Evolutionary conservation across 2,329 filamentous ascomycete genomes (phyloP).

Genomic region (Alternaria gaisen): DNA sequence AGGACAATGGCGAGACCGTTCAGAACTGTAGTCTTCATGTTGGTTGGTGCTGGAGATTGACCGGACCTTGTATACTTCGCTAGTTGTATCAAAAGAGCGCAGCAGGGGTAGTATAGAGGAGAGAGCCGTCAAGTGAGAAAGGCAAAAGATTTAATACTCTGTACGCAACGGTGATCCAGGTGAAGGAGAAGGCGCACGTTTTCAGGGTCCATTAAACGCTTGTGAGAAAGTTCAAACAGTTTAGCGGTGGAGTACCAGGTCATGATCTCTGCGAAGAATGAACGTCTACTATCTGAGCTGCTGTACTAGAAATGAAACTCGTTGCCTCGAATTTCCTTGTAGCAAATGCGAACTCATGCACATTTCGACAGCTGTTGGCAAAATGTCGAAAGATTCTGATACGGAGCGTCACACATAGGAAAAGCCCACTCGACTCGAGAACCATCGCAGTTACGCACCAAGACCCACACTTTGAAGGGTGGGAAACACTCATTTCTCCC

Average conservation of each 20-base stretch:
- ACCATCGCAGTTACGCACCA: not conserved
- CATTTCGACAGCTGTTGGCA: not conserved
- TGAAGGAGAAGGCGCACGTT: not conserved
- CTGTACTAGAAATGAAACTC: not conserved
- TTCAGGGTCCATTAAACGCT: not conserved
- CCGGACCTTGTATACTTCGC: not conserved
- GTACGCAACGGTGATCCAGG: not conserved
- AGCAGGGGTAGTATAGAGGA: not conserved
- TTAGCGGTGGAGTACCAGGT: not conserved
- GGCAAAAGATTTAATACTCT: not conserved
- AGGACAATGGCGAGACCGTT: not conserved
- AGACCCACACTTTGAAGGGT: not conserved
- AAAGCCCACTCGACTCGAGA: not conserved
- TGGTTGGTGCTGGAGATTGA: not conserved
- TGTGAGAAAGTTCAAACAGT: not conserved
- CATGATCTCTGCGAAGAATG: not conserved
- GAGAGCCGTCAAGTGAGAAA: not conserved
- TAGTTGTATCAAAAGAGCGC: not conserved
- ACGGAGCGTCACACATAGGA: not conserved
- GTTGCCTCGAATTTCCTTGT: not conserved
- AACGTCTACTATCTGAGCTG: not conserved
- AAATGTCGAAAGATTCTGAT: not conserved
- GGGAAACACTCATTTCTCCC: not conserved
- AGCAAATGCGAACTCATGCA: not conserved
- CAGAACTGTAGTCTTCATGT: not conserved